Conservation (phyloP, 2,329 filamentous ascomycete genomes). For the Aspergillus thermomutatus region DNA sequence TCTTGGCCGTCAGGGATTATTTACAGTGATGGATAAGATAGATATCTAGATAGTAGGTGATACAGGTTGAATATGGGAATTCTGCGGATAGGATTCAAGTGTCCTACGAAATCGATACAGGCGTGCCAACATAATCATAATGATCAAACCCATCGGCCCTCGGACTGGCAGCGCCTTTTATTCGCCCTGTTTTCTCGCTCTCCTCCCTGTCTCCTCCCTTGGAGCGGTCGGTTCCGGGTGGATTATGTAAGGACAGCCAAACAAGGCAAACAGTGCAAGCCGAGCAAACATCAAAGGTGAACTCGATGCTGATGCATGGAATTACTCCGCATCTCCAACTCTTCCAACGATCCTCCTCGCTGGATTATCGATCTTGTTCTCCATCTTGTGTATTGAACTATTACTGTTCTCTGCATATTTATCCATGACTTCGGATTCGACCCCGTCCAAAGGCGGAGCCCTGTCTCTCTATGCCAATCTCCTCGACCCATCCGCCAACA, state of each 20-base stretch:
- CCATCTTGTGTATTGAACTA: neutral
- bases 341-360: neutral
- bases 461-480: conserved; percentile 84
- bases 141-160: neutral
- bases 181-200: neutral
- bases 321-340: neutral
- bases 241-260: conserved; percentile 3
- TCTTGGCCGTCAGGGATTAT: conserved; percentile 11
- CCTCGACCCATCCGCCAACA: conserved; percentile 54
- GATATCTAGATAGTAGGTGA: neutral
- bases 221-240: neutral
- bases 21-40: neutral
- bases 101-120: neutral
- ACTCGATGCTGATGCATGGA: neutral
- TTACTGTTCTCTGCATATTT: neutral
- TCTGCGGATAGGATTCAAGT: neutral
- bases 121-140: neutral
- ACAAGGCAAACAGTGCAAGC: conserved; percentile 14
- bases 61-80: neutral
- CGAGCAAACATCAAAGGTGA: conserved; percentile 7
- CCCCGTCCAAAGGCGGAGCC: conserved; percentile 35
- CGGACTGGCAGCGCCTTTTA: neutral
- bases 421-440: conserved; percentile 31
- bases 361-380: neutral
- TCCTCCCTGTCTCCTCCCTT: neutral